Evolutionary conservation across 2,329 filamentous ascomycete genomes (phyloP).

Genomic region (Colletotrichum sp.): DNA sequence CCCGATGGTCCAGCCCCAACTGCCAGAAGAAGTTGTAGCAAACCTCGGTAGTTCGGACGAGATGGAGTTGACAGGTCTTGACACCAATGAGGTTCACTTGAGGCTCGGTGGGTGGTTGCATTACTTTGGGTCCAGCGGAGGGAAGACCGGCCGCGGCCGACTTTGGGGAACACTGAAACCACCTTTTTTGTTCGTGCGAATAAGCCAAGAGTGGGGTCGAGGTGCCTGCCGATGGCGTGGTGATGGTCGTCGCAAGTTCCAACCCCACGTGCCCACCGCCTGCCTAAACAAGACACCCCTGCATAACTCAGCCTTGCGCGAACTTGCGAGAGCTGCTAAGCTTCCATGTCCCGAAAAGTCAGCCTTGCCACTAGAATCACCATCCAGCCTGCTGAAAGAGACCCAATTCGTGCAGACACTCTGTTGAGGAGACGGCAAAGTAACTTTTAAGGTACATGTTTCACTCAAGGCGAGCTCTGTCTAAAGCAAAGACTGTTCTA

Average conservation of each 20-base stretch:
- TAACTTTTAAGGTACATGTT: background rate
- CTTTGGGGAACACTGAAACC: background rate
- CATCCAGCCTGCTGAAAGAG: background rate
- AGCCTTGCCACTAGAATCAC: conserved; percentile 18
- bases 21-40: background rate
- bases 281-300: conserved; percentile 16
- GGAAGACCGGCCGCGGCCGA: background rate
- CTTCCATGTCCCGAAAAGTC: conserved; percentile 6
- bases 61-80: background rate
- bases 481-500: background rate
- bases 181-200: background rate
- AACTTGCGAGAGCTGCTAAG: conserved; percentile 8
- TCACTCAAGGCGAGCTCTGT: background rate
- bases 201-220: background rate
- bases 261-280: conserved; percentile 11
- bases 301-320: conserved; percentile 22
- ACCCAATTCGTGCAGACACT: background rate
- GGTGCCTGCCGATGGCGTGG: background rate
- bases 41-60: background rate
- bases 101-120: background rate
- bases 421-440: background rate
- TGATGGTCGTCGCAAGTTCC: background rate
- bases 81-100: background rate
- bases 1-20: background rate
- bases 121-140: background rate